These are phyloP conservation scores for Colletotrichum truncatum DNA, from an alignment of 2,329 filamentous ascomycete species.

Conservation along the genomic window DNA sequence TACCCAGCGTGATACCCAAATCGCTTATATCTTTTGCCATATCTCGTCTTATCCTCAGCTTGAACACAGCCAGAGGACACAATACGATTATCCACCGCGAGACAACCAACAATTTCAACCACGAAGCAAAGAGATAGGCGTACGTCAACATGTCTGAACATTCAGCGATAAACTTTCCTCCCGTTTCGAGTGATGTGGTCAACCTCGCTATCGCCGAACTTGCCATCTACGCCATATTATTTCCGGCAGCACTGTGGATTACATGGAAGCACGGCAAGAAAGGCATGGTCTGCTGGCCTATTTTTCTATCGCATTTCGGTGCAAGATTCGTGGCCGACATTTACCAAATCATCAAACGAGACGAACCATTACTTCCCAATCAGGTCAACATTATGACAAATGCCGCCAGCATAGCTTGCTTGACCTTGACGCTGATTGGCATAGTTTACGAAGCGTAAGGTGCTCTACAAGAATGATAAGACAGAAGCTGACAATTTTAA, in stretches of 20 bases:
- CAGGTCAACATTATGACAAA: conserved; percentile 38
- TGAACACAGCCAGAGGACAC: not conserved
- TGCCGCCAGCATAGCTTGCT: conserved; percentile 37
- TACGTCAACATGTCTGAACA: conserved; percentile 1
- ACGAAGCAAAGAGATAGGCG: no score
- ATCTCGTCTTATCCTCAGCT: not conserved
- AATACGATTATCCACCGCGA: not conserved
- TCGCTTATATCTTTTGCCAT: not conserved
- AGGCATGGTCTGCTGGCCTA: conserved; percentile 41
- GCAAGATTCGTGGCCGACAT: conserved; percentile 36
- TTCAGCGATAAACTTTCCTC: conserved; percentile 2
- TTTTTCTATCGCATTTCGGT: conserved; percentile 35
- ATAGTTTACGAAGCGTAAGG: conserved; percentile 39
- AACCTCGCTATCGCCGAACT: conserved; percentile 34
- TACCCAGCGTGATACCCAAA: not conserved
- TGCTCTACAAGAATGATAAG: not conserved
- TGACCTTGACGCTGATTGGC: conserved; percentile 36
- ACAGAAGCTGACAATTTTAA: not conserved
- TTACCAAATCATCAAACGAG: conserved; percentile 34
- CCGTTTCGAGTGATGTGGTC: conserved; percentile 15
- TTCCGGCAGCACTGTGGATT: conserved; percentile 33
- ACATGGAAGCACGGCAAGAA: conserved; percentile 39
- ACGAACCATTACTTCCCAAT: conserved; percentile 34
- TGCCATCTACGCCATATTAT: conserved; percentile 33
- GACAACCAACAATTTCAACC: not conserved